Evolutionary conservation across 805 yeast species (phyloP).

Genomic region (Myxozyma mucilagina): DNA sequence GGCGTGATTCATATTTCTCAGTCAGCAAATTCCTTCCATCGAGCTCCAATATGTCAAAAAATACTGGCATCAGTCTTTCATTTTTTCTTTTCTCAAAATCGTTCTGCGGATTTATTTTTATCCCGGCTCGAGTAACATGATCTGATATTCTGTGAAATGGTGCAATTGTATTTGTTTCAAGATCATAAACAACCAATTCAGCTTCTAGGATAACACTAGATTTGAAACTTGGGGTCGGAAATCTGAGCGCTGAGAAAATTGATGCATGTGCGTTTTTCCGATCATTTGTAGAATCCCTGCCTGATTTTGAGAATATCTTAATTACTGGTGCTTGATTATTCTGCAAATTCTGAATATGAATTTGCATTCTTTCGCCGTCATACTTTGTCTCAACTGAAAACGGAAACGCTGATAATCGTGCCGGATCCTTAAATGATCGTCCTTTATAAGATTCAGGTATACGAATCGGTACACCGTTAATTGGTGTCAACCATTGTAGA

Average conservation of each 20-base stretch:
- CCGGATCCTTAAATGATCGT: background rate
- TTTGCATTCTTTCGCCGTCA: slow-evolving; percentile 29
- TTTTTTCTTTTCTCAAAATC: background rate
- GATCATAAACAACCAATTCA: slow-evolving; percentile 23
- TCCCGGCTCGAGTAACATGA: slow-evolving; percentile 18
- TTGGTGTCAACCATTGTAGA: slow-evolving; percentile 10
- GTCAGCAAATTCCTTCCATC: slow-evolving; percentile 11
- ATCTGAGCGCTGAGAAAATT: background rate
- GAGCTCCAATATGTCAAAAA: slow-evolving; percentile 18
- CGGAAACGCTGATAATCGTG: background rate
- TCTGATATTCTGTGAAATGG: slow-evolving; percentile 21
- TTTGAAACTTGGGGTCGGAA: background rate
- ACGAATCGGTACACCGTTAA: slow-evolving; percentile 11
- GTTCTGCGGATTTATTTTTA: slow-evolving; percentile 1
- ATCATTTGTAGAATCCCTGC: slow-evolving; percentile 25
- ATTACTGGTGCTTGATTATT: background rate
- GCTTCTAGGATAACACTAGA: slow-evolving; percentile 16
- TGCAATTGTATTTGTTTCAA: background rate
- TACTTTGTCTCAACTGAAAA: slow-evolving; percentile 20
- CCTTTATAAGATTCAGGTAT: slow-evolving; percentile 21
- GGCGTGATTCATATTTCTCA: slow-evolving; percentile 5
- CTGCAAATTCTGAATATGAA: slow-evolving; percentile 8
- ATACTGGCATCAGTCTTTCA: slow-evolving; percentile 21
- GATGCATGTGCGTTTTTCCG: slow-evolving; percentile 9
- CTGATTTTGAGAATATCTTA: slow-evolving; percentile 21